Base-by-base conservation (phyloP, 176 grass and related monocot species). In the Oryza meyeriana region DNA sequence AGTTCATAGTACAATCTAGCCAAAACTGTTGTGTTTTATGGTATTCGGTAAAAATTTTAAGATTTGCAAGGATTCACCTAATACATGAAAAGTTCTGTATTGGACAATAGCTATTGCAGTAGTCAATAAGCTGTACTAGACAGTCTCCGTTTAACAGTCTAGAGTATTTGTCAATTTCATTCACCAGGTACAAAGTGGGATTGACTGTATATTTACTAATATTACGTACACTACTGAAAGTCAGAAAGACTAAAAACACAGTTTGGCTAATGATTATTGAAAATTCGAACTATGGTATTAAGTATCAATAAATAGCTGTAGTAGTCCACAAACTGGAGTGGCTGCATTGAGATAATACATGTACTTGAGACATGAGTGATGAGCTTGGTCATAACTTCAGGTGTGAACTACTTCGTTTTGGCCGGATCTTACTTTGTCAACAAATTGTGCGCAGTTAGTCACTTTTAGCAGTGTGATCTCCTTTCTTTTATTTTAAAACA, bases 391-490 rank as follows among this genome's bases (percentile, higher is more conserved):
- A 20, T 32, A 63, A 78, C 20, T 39, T 63, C 55, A 63, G 55
- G 80, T 73, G 38, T 45, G 69, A 73, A 82, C 55, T 27, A n/a
- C 3, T 72, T 63, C 12, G 8, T 52, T 78, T 55, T 71, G 36
- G 55, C 38, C 52, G 24, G 12, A 81, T 72, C 69, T n/a, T 72
- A 5, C 68, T 72, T 82, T 47, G 36, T 63, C 36, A 82, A 73
- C 68, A 26, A 63, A 73, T 62, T 34, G 11, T 28, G 69, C 55
- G 3, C 36, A 45, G 17, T 72, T 42, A 64, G 18, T 12, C 55
- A 45, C 40, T 22, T 55, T 66, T 38, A 26, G 58, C 40, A 8
- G 30, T 16, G 8, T 2, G 26, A 39, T 50, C 2, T 26, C 39
- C 29, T 48, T 47, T 74, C 1, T 66, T 75, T 66, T 50, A 10